Evolutionary conservation across 2,329 filamentous ascomycete species (phyloP), one percentile per base, ranked within the genome.

Genomic region (Neopestalotiopsis clavispora): DNA sequence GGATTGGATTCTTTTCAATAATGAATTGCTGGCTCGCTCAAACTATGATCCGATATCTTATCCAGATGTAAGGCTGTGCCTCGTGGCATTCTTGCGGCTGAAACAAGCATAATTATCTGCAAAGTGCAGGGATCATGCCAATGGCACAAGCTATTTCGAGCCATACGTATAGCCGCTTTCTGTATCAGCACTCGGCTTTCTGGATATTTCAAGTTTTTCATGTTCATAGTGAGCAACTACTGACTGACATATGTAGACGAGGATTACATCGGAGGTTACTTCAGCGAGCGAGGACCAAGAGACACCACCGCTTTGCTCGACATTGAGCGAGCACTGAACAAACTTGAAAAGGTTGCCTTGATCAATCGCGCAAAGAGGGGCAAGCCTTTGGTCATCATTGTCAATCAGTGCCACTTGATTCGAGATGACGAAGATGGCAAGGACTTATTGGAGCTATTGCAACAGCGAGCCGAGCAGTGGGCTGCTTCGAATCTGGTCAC

Each of bases 401-500:
- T 99, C 79, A 99, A 98, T 80, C 94, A 95, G 73, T 92, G 94
- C 76, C 96, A 99, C 82, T 85, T 99, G 20, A 88, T 99, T 20
- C 89, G 95, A 72, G 94, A 98, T 78, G 92, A 98, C 74, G 93
- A 97, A 4, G 94, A 97, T 75, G 96, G 96, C n/a, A 91, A 92
- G 68, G 94, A 98, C 78, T 84, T 99, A 14, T 90, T 99, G 57
- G 96, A 99, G 80, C 89, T 99, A 64, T 90, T 99, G 38, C 96
- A 99, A 77, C 96, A 99, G 78, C 90, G 95, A 40, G 95, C 96
- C 1, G 96, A 99, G 80, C 93, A 96, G 79, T 99, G 96, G 96
- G 95, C 96, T 1, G 96, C 95, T 1, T 90, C 93, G 23, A 95
- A 94, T 72, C 87, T 99, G 9, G 93, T 97, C 38, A 98, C 96